Percentiles rank a stretch among this genome's conserved stretches.
phyloP scores from a whole-genome alignment of 768 basidiomycete species.

The Galerina marginata region DNA sequence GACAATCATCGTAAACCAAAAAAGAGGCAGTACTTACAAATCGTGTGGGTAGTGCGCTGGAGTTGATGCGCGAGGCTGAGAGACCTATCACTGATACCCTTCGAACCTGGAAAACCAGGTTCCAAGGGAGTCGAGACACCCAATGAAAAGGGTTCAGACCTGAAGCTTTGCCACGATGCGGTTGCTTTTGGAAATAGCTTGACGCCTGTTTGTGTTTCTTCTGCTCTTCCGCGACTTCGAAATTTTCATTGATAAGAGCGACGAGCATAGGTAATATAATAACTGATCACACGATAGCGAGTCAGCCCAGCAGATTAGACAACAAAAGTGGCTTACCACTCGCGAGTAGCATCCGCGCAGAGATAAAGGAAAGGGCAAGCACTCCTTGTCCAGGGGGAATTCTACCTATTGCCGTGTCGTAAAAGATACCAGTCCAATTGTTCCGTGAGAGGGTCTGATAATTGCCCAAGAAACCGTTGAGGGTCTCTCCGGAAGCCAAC shows the following conservation, averaged over 20 bases:
- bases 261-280: conserved; percentile 96
- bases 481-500: conserved; percentile 83
- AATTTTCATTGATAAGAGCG: conserved; percentile 96
- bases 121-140: conserved; percentile 75
- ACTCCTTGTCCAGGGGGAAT: conserved; percentile 67
- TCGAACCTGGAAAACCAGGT: conserved; percentile 77
- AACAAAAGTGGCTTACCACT: conserved; percentile 69
- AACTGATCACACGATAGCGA: conserved; percentile 49
- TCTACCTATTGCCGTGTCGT: conserved; percentile 66
- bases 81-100: conserved; percentile 73
- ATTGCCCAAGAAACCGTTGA: conserved; percentile 83
- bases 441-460: conserved; percentile 93
- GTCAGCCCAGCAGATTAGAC: conserved; percentile 1
- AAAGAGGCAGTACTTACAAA: conserved; percentile 13
- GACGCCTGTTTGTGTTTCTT: conserved; percentile 84
- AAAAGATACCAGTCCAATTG: conserved; percentile 85
- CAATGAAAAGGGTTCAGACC: conserved; percentile 94
- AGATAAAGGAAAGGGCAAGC: conserved; percentile 73
- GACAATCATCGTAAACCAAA: not conserved
- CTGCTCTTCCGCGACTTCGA: conserved; percentile 87
- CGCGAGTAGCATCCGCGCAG: conserved; percentile 88
- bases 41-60: conserved; percentile 14
- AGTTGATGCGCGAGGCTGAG: conserved; percentile 38
- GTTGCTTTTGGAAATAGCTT: conserved; percentile 64
- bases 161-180: conserved; percentile 49